phyloP scores from a whole-genome alignment of 1,139 yeast species.

The Saccharomyces hybrid region DNA sequence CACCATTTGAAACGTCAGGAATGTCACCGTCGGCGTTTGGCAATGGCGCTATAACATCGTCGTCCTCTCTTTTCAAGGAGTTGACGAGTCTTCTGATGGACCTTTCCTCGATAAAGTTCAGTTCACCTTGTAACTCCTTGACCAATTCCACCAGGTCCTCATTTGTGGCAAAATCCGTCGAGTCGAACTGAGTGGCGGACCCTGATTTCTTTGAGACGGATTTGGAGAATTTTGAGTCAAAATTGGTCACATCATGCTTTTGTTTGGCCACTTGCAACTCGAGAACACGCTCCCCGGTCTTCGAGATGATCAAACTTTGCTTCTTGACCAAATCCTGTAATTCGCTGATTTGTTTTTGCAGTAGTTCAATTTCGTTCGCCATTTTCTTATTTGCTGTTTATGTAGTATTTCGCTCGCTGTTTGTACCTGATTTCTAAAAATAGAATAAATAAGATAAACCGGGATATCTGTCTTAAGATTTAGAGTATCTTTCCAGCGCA shows the following conservation, averaged over 20 bases:
- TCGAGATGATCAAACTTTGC: conserved; percentile 40
- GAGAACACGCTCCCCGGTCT: conserved; percentile 73
- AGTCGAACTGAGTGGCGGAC: conserved; percentile 33
- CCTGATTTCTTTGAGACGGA: conserved; percentile 1
- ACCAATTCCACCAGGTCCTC: conserved; percentile 81
- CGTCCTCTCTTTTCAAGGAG: conserved; percentile 34
- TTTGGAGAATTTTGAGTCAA: conserved; percentile 12
- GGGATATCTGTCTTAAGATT: background rate
- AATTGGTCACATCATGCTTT: conserved; percentile 29
- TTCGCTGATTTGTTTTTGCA: conserved; percentile 40
- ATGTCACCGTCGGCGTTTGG: conserved; percentile 73
- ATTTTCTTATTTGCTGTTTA: conserved; percentile 5
- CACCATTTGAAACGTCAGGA: conserved; percentile 36
- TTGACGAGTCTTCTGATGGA: conserved; percentile 53
- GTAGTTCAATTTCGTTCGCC: conserved; percentile 29
- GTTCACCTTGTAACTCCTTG: conserved; percentile 81
- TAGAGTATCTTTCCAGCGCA: too few species aligned
- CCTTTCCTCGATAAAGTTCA: conserved; percentile 63
- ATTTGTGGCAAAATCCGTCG: conserved; percentile 61
- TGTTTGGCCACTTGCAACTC: conserved; percentile 52
- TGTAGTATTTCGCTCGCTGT: background rate
- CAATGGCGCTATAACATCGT: conserved; percentile 44
- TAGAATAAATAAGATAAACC: too few species aligned
- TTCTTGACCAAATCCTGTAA: conserved; percentile 43
- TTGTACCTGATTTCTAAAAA: too few species aligned